Evolutionary conservation across 495 filamentous ascomycete genomes (phyloP), one percentile per base, ranked within the genome.

Genomic region (Trichoderma parareesei): DNA sequence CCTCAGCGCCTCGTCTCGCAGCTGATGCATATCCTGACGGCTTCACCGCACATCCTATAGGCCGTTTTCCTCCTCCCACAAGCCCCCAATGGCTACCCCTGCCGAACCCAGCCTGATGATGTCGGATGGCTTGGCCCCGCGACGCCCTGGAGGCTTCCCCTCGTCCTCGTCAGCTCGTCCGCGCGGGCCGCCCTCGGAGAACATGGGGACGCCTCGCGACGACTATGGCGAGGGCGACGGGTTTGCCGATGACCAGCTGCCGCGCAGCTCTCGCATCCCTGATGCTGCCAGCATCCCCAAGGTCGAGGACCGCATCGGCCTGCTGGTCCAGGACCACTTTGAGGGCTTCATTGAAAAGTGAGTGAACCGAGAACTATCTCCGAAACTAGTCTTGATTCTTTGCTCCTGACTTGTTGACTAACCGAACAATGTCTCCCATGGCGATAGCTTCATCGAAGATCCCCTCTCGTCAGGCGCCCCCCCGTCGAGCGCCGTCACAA

Each of bases 311-410:
- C 81, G 83, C 64, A 89, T 92, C 8, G 94, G 91, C 55, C 86
- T 95, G 67, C 89, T 89, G 62, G 88, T 97, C 37, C 90, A 92
- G 70, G 81, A 89, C 65, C 83, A 87, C 27, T 98, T 98, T 72
- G 88, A 96, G 73, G 85, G 85, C 66, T 91, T 98, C 71, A 85
- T 98, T 11, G 92, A 98, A 71, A 86, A 84, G 84, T 97, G 81
- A 65, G 79, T 70, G 14, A 53, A 42, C 27, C 27, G 27, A 27
- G 27, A 27, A 27, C 27, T 2, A 27, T 27, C 27, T 27, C 27
- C 0, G 27, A 27, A 27, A 27, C 27, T 27, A 27, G 27, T 27
- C 27, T 27, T 27, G 27, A 27, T 27, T 27, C 27, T 27, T 27
- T 27, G 27, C 27, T 27, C 27, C 27, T 27, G 27, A 27, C 27